Percentiles rank a stretch among this genome's conserved stretches.
These are phyloP conservation scores for Daldinia loculata DNA, from an alignment of 495 filamentous ascomycete genomes.

Conservation along the genomic window DNA sequence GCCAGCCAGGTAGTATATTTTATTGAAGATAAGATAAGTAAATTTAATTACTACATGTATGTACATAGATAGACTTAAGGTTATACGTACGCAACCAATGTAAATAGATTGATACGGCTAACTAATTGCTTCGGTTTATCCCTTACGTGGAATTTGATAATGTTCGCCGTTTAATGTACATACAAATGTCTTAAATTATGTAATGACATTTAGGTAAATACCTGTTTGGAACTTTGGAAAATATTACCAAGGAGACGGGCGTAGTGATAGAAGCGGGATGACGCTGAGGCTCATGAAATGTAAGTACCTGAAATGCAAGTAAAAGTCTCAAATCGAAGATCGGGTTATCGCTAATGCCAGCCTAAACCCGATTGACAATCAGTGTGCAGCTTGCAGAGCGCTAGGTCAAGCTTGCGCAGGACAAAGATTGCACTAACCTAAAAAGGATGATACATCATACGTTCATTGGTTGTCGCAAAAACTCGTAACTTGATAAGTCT, in stretches of 20 bases:
- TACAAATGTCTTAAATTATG: not conserved
- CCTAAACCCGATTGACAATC: constrained; percentile 13
- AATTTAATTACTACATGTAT: too few relatives aligned
- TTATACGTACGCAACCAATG: too few relatives aligned
- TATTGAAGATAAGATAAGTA: too few relatives aligned
- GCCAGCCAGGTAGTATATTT: too few relatives aligned
- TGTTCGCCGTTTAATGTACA: not conserved
- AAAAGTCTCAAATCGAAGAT: constrained; percentile 4
- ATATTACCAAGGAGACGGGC: not conserved
- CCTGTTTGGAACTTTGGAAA: not conserved
- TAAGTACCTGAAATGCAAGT: too few relatives aligned
- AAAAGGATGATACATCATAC: constrained; percentile 23
- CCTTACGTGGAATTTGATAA: not conserved
- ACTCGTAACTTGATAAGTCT: not conserved
- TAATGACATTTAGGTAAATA: not conserved
- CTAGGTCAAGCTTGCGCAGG: constrained; percentile 30
- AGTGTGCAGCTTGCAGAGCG: constrained; percentile 15
- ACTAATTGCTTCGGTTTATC: not conserved
- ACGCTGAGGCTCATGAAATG: constrained; percentile 10
- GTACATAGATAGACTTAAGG: too few relatives aligned
- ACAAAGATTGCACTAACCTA: constrained; percentile 25
- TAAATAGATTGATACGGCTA: not conserved
- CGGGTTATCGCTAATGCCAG: not conserved
- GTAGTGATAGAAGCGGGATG: not conserved
- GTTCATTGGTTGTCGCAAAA: constrained; percentile 38